Percentiles rank a stretch among this genome's conserved stretches.
These are phyloP conservation scores for Chenopodium formosanum DNA, from an alignment of 148 eudicot genomes.

Conservation along the genomic window DNA sequence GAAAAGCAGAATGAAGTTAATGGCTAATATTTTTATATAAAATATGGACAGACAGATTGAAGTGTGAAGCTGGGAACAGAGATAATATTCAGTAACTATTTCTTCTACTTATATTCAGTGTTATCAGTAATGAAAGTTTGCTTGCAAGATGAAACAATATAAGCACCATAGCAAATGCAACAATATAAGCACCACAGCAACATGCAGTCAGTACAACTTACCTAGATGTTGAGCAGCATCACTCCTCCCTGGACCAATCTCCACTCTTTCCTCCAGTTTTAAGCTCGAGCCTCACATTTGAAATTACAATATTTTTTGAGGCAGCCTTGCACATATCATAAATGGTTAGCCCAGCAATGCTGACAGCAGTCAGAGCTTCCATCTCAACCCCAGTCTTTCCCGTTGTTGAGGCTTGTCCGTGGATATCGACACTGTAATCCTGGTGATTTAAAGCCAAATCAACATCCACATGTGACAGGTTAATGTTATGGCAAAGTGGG, in stretches of 20 bases:
- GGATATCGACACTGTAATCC: constrained; percentile 64
- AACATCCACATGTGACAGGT: constrained; percentile 62
- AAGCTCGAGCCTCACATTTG: constrained; percentile 59
- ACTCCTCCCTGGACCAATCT: constrained; percentile 65
- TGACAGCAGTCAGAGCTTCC: constrained; percentile 93
- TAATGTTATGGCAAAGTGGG: constrained; percentile 88
- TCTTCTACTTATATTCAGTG: too few species aligned
- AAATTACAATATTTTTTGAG: constrained; percentile 71
- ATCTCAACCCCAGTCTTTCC: constrained; percentile 98
- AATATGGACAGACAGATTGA: too few species aligned
- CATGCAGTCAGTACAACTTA: neutral
- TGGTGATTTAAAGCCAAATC: constrained; percentile 52
- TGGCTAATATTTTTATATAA: too few species aligned
- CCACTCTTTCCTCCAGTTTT: constrained; percentile 86
- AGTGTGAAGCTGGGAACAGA: too few species aligned
- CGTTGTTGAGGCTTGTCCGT: constrained; percentile 73
- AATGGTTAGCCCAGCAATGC: constrained; percentile 79
- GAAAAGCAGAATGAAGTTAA: too few species aligned
- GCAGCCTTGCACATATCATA: constrained; percentile 99
- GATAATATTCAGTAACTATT: too few species aligned
- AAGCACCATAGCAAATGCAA: too few species aligned
- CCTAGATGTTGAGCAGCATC: constrained; percentile 15
- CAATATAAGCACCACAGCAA: too few species aligned
- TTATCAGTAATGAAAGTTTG: too few species aligned
- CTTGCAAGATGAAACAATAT: too few species aligned